These are phyloP conservation scores for Cenchrus fungigraminus DNA, from an alignment of 176 grass and related monocot genomes.

Conservation along the genomic window DNA sequence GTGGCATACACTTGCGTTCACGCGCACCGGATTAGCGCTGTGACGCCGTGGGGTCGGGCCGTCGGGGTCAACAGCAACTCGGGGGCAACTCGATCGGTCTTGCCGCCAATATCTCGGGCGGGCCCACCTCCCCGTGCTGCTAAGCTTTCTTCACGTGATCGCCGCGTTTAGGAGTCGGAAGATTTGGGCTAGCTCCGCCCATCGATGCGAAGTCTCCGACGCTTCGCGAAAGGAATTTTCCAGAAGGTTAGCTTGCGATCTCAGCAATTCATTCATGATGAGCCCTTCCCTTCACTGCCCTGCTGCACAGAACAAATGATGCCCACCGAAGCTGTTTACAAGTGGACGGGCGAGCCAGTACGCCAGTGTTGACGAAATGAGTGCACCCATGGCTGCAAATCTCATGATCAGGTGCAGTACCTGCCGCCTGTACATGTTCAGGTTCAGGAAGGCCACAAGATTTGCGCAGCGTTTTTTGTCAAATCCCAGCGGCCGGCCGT, in stretches of 20 bases:
- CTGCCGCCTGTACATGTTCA: no score
- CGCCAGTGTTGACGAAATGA: no score
- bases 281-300: no score
- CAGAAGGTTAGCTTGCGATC: constrained; percentile 19
- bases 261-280: background rate
- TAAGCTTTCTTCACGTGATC: constrained; percentile 57
- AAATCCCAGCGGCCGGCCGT: background rate
- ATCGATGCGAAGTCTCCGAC: constrained; percentile 30
- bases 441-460: background rate
- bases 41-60: background rate
- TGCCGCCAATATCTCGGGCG: constrained; percentile 31
- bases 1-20: background rate
- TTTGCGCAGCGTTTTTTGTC: background rate
- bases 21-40: background rate
- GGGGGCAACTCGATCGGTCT: background rate
- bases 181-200: constrained; percentile 10
- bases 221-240: constrained; percentile 34
- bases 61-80: background rate
- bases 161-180: constrained; percentile 2
- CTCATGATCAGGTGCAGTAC: background rate
- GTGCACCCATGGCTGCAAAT: background rate
- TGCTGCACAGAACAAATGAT: no score
- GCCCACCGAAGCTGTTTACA: no score
- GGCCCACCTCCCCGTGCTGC: constrained; percentile 26
- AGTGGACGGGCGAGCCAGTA: no score